Conservation (phyloP, 805 yeast genomes). For the Lipomyces lipofer region DNA sequence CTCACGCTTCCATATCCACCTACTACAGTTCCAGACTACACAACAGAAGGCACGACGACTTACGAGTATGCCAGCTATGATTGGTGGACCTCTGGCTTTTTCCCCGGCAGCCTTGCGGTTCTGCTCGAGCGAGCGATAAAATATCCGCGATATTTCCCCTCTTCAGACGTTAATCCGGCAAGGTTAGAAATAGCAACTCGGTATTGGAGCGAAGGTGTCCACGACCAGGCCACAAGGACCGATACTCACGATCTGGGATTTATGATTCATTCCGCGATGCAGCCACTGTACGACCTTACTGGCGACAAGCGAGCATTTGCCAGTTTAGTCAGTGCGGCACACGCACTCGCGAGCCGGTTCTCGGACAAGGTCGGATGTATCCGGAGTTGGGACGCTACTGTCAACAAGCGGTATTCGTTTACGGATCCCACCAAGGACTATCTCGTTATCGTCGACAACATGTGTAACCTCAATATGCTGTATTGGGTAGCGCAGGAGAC, state of each 20-base stretch:
- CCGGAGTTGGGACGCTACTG: constrained; percentile 38
- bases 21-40: constrained; percentile 10
- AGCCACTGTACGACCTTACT: constrained; percentile 35
- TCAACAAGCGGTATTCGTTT: constrained; percentile 31
- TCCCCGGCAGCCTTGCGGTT: constrained; percentile 10
- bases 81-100: constrained; percentile 18
- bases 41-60: neutral
- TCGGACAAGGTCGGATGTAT: constrained; percentile 34
- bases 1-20: constrained; percentile 9
- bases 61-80: constrained; percentile 6
- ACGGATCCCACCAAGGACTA: constrained; percentile 32
- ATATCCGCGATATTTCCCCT: constrained; percentile 4
- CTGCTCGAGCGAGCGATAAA: constrained; percentile 11
- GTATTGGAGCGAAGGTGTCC: constrained; percentile 11
- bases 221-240: constrained; percentile 24
- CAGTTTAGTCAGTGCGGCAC: constrained; percentile 36
- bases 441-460: constrained; percentile 37
- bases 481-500: constrained; percentile 37
- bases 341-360: constrained; percentile 37
- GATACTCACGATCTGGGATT: constrained; percentile 41
- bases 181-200: constrained; percentile 10
- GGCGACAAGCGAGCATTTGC: constrained; percentile 31
- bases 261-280: constrained; percentile 36
- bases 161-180: neutral
- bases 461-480: constrained; percentile 34